Evolutionary conservation across 2,329 filamentous ascomycete genomes (phyloP).

Genomic region (Didymellaceae sp.): DNA sequence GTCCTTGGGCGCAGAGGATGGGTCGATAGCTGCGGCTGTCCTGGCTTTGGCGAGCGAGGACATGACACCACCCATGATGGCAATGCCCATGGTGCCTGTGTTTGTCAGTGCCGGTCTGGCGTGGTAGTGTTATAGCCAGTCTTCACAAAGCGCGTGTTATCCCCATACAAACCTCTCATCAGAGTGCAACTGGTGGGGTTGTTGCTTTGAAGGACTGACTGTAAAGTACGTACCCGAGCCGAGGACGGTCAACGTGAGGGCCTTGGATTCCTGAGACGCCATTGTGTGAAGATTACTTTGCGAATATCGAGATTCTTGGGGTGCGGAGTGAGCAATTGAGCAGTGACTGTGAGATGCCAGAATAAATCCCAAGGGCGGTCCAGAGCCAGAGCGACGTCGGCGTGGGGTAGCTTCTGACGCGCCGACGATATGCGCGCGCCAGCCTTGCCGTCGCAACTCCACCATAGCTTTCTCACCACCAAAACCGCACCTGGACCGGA

Average conservation of each 20-base stretch:
- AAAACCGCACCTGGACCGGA: neutral
- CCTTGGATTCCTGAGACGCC: constrained; percentile 42
- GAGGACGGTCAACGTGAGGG: constrained; percentile 77
- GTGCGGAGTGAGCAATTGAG: constrained; percentile 9
- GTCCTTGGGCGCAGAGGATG: constrained; percentile 49
- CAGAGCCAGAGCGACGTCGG: constrained; percentile 16
- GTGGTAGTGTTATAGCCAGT: too few relatives aligned
- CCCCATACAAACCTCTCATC: too few relatives aligned
- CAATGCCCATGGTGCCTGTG: constrained; percentile 81
- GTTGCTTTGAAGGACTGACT: too few relatives aligned
- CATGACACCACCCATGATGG: constrained; percentile 82
- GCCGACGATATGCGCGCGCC: constrained; percentile 32
- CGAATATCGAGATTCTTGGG: neutral
- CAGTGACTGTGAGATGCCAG: constrained; percentile 10
- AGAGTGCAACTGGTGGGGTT: too few relatives aligned
- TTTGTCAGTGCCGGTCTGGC: too few relatives aligned
- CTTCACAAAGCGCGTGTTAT: too few relatives aligned
- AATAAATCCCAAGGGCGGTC: constrained; percentile 4
- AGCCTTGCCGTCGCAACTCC: constrained; percentile 8
- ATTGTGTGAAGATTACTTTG: constrained; percentile 24
- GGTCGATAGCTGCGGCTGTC: constrained; percentile 45
- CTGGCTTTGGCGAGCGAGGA: constrained; percentile 64
- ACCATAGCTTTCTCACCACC: constrained; percentile 4
- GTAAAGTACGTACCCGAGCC: constrained; percentile 74
- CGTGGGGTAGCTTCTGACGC: constrained; percentile 13